A percentile compares a stretch with the other conserved stretches of the same genome.
phyloP scores from a whole-genome alignment of 352 stramenopile species.

The Phytophthora litchii region DNA sequence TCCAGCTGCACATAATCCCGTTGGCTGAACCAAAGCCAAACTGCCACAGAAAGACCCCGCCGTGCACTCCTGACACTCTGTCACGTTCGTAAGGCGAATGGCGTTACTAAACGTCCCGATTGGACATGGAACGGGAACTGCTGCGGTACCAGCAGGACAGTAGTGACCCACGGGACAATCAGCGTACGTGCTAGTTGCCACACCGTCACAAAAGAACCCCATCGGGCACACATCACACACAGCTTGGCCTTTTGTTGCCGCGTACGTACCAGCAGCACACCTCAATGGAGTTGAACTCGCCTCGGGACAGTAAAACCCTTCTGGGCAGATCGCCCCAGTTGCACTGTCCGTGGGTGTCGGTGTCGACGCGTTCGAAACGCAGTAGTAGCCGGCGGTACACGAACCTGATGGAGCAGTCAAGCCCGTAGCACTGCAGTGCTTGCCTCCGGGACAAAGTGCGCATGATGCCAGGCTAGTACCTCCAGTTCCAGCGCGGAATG shows the following conservation, averaged over 20 bases:
- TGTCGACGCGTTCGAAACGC: slow-evolving; percentile 46
- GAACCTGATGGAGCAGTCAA: slow-evolving; percentile 53
- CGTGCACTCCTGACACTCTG: slow-evolving; percentile 47
- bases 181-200: slow-evolving; percentile 43
- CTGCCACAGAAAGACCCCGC: slow-evolving; percentile 51
- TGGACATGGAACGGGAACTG: slow-evolving; percentile 57
- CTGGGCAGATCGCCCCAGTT: slow-evolving; percentile 56
- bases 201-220: slow-evolving; percentile 71
- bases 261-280: slow-evolving; percentile 54
- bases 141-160: slow-evolving; percentile 51
- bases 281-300: slow-evolving; percentile 50
- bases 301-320: slow-evolving; percentile 65
- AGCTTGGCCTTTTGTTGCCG: slow-evolving; percentile 28
- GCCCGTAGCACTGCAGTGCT: slow-evolving; percentile 53
- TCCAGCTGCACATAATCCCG: slow-evolving; percentile 51
- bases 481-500: slow-evolving; percentile 52
- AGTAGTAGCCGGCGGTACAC: slow-evolving; percentile 89
- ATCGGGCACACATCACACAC: slow-evolving; percentile 54
- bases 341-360: slow-evolving; percentile 53
- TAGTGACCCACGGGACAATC: slow-evolving; percentile 55
- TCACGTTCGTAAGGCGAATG: slow-evolving; percentile 39
- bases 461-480: slow-evolving; percentile 70
- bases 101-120: slow-evolving; percentile 67
- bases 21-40: slow-evolving; percentile 29
- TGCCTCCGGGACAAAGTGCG: slow-evolving; percentile 62